Evolutionary conservation across 768 basidiomycete species (phyloP).

Genomic region (Boletus patriciae): DNA sequence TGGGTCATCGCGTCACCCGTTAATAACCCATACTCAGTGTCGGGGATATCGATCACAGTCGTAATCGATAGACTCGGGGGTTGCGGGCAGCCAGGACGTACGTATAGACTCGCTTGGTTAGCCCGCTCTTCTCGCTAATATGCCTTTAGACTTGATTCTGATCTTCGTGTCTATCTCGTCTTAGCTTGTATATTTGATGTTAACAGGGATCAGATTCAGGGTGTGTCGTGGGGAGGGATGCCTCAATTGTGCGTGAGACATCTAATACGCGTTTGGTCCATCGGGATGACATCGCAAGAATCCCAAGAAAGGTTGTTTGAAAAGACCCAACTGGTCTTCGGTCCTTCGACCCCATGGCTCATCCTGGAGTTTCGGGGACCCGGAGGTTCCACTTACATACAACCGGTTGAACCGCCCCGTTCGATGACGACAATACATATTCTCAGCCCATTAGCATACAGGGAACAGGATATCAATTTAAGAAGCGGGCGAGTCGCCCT

Average conservation of each 20-base stretch:
- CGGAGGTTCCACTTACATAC: not conserved
- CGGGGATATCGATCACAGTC: not conserved
- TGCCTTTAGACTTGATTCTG: not conserved
- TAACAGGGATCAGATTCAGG: not conserved
- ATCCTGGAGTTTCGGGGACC: too few relatives aligned
- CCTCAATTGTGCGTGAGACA: too few relatives aligned
- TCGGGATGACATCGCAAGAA: not conserved
- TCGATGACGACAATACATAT: too few relatives aligned
- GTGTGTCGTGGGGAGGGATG: not conserved
- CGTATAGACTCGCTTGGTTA: not conserved
- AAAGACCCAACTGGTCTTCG: not conserved
- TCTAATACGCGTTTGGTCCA: not conserved
- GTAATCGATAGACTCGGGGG: not conserved
- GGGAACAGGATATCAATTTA: conserved; percentile 7
- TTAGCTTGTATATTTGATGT: not conserved
- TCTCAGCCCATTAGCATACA: conserved; percentile 9
- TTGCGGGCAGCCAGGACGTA: not conserved
- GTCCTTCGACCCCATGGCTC: too few relatives aligned
- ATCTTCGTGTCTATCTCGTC: not conserved
- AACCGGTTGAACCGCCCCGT: too few relatives aligned
- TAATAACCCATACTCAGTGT: not conserved
- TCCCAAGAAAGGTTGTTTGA: too few relatives aligned
- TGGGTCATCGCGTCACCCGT: too few relatives aligned
- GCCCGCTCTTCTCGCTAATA: not conserved
- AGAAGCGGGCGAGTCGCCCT: conserved; percentile 32